Percentiles rank a stretch among this genome's conserved stretches.
These are phyloP conservation scores for Agastache rugosa DNA, from an alignment of 257 asterid species.

Conservation along the genomic window DNA sequence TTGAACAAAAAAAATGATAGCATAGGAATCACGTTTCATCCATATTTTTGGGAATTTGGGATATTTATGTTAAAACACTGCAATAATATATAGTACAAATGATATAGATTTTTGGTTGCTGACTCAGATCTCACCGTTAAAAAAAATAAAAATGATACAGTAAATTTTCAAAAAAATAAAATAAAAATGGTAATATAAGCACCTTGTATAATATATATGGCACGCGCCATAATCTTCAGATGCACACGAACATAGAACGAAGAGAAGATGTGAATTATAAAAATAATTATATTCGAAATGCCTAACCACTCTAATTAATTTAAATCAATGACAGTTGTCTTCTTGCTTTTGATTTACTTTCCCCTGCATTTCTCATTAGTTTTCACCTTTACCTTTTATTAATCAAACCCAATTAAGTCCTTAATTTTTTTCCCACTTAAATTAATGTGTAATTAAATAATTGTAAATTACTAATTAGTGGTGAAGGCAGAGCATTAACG, in stretches of 20 bases:
- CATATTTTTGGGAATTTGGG: too few species aligned
- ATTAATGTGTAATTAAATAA: background rate
- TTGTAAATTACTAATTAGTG: slow-evolving; percentile 6
- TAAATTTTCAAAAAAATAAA: too few species aligned
- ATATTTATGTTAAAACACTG: too few species aligned
- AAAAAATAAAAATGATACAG: too few species aligned
- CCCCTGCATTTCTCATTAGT: background rate
- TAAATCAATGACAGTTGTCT: slow-evolving; percentile 23
- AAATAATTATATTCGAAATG: background rate
- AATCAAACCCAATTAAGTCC: background rate
- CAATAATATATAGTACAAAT: too few species aligned
- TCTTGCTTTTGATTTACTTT: slow-evolving; percentile 18
- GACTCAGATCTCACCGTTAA: too few species aligned
- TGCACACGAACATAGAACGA: background rate
- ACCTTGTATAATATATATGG: background rate
- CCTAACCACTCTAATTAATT: background rate
- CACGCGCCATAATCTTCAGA: background rate
- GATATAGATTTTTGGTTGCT: too few species aligned
- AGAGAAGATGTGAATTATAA: background rate
- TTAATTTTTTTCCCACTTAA: background rate
- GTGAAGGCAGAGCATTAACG: background rate
- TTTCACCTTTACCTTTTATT: slow-evolving; percentile 1
- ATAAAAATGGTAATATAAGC: too few species aligned
- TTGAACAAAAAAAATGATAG: too few species aligned
- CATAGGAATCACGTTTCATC: too few species aligned